These are phyloP conservation scores for Saururus chinensis DNA, from an alignment of 164 flowering plant species.

Conservation along the genomic window DNA sequence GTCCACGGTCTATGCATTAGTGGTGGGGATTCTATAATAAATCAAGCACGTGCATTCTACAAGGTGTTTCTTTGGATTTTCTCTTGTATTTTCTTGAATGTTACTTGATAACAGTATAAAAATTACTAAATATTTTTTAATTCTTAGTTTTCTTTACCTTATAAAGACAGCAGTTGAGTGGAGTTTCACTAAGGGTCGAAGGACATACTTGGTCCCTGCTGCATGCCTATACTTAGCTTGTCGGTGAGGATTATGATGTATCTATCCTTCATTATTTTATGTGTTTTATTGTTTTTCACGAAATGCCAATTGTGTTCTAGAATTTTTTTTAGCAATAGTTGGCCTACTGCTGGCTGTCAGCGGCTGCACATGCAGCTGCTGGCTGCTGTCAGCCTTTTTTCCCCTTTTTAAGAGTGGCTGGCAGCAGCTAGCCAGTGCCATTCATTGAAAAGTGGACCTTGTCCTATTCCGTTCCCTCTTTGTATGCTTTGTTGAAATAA, in stretches of 20 bases:
- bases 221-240: slow-evolving; percentile 82
- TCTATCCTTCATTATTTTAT: neutral
- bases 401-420: too few species aligned
- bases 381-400: too few species aligned
- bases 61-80: slow-evolving; percentile 21
- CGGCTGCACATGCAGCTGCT: too few species aligned
- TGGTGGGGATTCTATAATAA: slow-evolving; percentile 33
- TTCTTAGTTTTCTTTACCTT: slow-evolving; percentile 6
- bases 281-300: neutral
- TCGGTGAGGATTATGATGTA: slow-evolving; percentile 36
- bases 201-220: slow-evolving; percentile 60
- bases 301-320: neutral
- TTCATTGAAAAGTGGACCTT: too few species aligned
- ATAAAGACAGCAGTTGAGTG: slow-evolving; percentile 68
- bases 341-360: too few species aligned
- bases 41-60: slow-evolving; percentile 36
- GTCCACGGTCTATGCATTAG: slow-evolving; percentile 25
- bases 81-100: neutral
- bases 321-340: too few species aligned
- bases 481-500: too few species aligned
- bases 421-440: too few species aligned
- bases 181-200: slow-evolving; percentile 78
- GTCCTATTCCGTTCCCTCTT: too few species aligned
- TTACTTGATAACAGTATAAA: neutral
- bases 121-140: neutral